Base-by-base conservation (phyloP, 192 early-diverging fungal genomes). In the Coemansia guatemalensis region DNA sequence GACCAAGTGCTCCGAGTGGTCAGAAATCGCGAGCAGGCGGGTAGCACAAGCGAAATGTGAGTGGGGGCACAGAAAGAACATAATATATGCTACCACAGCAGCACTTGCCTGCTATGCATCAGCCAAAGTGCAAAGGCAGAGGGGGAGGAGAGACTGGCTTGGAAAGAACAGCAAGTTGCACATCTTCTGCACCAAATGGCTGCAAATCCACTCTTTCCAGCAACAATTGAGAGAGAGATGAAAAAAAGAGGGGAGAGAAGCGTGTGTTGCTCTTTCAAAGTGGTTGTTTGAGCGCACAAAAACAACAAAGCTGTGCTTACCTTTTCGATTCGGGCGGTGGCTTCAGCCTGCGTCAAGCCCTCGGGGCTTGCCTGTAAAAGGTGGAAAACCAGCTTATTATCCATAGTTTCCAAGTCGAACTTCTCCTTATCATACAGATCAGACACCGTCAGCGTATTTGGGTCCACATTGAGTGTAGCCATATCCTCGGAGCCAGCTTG, bases 391-490 rank as follows among this genome's bases (percentile, higher is more conserved):
- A 88, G 83, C 44, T 79, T 84, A 59, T 87, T 87, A 60, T 88
- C 88, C 89, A 90, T 89, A 52, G 89, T 90, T 47, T 87, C 87
- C 56, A 90, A 81, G 66, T 90, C 89, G 62, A 85, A 88, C 82
- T 89, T 90, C 24, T 90, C 89, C 84, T 90, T 90, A 82, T 90
- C 85, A 78, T 90, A 90, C 48, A 90, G 84, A 71, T 90, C 89
- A 62, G 87, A 78, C 23, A 86, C 86, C 32, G 86, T 85, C 73
- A 90, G 73, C 11, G 85, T 85, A 60, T 72, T 81, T 22, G 83
- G 71, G 68, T 85, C 83, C 41, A 83, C 82, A 70, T 84, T 81
- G 62, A 85, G 80, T 25, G 84, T 73, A 23, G 56, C 47, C 29
- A 65, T 69, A 4, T 74, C 77, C 39, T 74, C 76, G 18, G 65